These are phyloP conservation scores for Syzygium jambos DNA, from an alignment of 345 rosid genomes.

Conservation along the genomic window DNA sequence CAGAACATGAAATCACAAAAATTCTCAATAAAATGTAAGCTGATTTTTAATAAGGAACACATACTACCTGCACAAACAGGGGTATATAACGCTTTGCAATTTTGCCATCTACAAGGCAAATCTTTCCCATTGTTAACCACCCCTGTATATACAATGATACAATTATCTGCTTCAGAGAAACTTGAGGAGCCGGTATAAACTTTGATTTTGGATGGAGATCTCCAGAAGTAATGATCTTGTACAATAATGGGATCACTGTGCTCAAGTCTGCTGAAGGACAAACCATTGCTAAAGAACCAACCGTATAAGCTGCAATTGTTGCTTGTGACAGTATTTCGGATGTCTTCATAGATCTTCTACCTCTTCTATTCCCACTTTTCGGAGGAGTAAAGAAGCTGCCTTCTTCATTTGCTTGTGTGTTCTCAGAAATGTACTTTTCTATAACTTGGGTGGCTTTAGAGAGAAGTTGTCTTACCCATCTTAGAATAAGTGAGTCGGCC, in stretches of 20 bases:
- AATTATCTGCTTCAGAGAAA: constrained; percentile 51
- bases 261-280: constrained; percentile 69
- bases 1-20: not conserved
- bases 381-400: constrained; percentile 55
- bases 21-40: not conserved
- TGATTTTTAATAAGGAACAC: not conserved
- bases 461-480: constrained; percentile 62
- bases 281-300: constrained; percentile 66
- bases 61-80: constrained; percentile 75
- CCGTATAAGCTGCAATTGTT: constrained; percentile 58
- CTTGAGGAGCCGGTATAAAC: constrained; percentile 40
- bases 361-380: constrained; percentile 33
- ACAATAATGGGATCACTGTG: constrained; percentile 52
- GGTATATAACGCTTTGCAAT: constrained; percentile 87
- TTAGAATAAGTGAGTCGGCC: constrained; percentile 56
- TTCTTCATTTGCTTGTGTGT: constrained; percentile 22
- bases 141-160: constrained; percentile 74
- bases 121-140: constrained; percentile 91
- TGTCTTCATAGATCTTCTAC: constrained; percentile 28
- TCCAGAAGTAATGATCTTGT: constrained; percentile 74
- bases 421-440: constrained; percentile 48
- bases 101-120: constrained; percentile 80
- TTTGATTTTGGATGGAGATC: constrained; percentile 51
- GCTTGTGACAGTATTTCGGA: constrained; percentile 41
- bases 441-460: constrained; percentile 50